Evolutionary conservation across 176 grass and related monocot species (phyloP).

Genomic region (Oryza officinalis): DNA sequence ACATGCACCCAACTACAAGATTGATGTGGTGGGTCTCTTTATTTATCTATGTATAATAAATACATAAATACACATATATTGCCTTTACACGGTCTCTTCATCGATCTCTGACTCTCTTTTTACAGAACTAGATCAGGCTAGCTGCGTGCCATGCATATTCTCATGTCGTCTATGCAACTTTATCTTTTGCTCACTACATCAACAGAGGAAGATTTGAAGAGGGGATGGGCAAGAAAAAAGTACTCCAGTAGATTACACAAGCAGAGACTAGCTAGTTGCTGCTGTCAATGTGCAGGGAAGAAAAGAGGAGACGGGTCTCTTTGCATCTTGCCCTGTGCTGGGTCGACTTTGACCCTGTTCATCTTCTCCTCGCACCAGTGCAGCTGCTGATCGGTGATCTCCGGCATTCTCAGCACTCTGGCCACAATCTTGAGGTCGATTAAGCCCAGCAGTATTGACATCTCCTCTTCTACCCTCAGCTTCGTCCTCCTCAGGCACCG

Average conservation of each 20-base stretch:
- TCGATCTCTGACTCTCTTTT: conserved; percentile 25
- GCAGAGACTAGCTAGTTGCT: background rate
- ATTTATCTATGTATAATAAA: conserved; percentile 30
- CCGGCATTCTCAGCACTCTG: conserved; percentile 76
- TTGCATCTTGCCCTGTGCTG: conserved; percentile 55
- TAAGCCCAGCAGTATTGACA: conserved; percentile 68
- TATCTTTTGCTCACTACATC: conserved; percentile 51
- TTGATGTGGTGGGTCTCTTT: conserved; percentile 30
- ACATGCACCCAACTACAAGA: conserved; percentile 57
- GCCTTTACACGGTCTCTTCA: conserved; percentile 59
- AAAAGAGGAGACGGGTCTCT: conserved; percentile 79
- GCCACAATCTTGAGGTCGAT: conserved; percentile 88
- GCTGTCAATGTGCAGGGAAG: conserved; percentile 72
- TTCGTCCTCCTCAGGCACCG: conserved; percentile 67
- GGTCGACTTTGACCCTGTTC: conserved; percentile 59
- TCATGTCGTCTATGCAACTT: conserved; percentile 57
- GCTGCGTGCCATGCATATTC: conserved; percentile 60
- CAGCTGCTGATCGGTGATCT: conserved; percentile 71
- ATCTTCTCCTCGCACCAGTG: conserved; percentile 99
- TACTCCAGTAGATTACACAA: conserved; percentile 44
- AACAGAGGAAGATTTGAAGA: background rate
- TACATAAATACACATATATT: conserved; percentile 27
- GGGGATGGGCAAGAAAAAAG: background rate
- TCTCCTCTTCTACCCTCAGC: conserved; percentile 62
- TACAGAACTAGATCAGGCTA: conserved; percentile 43